Percentiles rank a stretch among this genome's conserved stretches.
Evolutionary conservation across 2,329 filamentous ascomycete species (phyloP).

Genomic region (Cercospora berteroae): DNA sequence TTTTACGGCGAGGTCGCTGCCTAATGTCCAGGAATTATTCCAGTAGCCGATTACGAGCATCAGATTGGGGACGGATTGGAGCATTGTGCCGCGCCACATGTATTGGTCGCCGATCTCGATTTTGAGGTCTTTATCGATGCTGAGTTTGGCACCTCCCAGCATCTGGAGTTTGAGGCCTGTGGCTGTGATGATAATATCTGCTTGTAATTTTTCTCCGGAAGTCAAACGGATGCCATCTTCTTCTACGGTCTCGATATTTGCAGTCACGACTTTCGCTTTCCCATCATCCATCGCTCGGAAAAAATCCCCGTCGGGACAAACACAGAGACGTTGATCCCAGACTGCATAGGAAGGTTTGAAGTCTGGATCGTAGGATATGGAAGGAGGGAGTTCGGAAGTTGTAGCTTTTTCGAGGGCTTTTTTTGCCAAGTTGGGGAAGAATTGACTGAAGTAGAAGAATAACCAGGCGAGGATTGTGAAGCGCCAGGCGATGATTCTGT

Average conservation of each 20-base stretch:
- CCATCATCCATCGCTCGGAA: constrained; percentile 45
- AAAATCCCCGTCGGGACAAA: constrained; percentile 55
- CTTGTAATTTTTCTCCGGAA: constrained; percentile 39
- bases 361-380: constrained; percentile 38
- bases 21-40: constrained; percentile 10
- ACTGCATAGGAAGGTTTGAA: constrained; percentile 46
- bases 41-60: constrained; percentile 4
- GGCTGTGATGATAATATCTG: constrained; percentile 62
- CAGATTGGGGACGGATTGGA: constrained; percentile 59
- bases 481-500: constrained; percentile 4
- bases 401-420: not conserved
- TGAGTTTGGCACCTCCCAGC: not conserved
- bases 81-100: constrained; percentile 58
- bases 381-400: not conserved
- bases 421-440: not conserved
- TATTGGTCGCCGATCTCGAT: constrained; percentile 50
- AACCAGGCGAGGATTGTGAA: constrained; percentile 4
- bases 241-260: constrained; percentile 51
- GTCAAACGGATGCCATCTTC: constrained; percentile 47
- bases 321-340: constrained; percentile 70
- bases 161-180: constrained; percentile 50
- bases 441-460: not conserved
- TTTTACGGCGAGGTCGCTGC: not conserved
- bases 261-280: constrained; percentile 52
- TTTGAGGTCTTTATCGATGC: constrained; percentile 40